These are phyloP conservation scores for Physcia stellaris DNA, from an alignment of 495 filamentous ascomycete genomes.

Conservation along the genomic window DNA sequence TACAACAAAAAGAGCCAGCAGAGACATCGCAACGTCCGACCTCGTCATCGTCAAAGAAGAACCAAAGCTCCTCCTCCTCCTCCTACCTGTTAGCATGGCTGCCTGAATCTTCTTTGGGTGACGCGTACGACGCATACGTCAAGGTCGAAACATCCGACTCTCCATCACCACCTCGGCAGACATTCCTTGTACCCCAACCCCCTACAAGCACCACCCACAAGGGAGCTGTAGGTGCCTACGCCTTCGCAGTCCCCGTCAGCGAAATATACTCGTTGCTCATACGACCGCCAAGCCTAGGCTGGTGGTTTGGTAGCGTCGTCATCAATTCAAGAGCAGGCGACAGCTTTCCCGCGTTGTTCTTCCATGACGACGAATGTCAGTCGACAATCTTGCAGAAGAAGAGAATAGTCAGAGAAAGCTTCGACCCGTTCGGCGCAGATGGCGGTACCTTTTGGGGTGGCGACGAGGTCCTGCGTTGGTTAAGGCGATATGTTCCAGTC, in stretches of 20 bases:
- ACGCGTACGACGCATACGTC: constrained; percentile 77
- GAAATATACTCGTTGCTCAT: constrained; percentile 85
- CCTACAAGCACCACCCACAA: constrained; percentile 59
- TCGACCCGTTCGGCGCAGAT: constrained; percentile 78
- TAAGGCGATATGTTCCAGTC: constrained; percentile 68
- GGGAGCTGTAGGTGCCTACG: constrained; percentile 67
- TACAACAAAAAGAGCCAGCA: constrained; percentile 68
- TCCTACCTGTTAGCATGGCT: constrained; percentile 85
- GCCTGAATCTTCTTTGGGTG: constrained; percentile 78
- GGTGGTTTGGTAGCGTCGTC: constrained; percentile 95
- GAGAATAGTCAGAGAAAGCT: constrained; percentile 63
- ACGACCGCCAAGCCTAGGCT: constrained; percentile 82
- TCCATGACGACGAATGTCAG: constrained; percentile 93
- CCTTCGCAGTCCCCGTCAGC: constrained; percentile 81
- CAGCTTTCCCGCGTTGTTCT: constrained; percentile 89
- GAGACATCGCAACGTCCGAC: constrained; percentile 10
- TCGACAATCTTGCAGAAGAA: constrained; percentile 90
- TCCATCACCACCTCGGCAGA: constrained; percentile 67
- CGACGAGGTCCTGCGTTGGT: constrained; percentile 86
- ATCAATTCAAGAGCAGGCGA: constrained; percentile 85
- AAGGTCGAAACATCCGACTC: constrained; percentile 83
- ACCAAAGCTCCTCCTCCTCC: constrained; percentile 33
- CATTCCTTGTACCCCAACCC: constrained; percentile 82
- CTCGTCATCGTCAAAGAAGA: constrained; percentile 37
- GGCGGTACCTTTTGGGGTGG: constrained; percentile 94